A percentile compares a stretch with the other conserved stretches of the same genome.
These are phyloP conservation scores for Vitis hybrid DNA, from an alignment of 177 flowering plant species.

Conservation along the genomic window DNA sequence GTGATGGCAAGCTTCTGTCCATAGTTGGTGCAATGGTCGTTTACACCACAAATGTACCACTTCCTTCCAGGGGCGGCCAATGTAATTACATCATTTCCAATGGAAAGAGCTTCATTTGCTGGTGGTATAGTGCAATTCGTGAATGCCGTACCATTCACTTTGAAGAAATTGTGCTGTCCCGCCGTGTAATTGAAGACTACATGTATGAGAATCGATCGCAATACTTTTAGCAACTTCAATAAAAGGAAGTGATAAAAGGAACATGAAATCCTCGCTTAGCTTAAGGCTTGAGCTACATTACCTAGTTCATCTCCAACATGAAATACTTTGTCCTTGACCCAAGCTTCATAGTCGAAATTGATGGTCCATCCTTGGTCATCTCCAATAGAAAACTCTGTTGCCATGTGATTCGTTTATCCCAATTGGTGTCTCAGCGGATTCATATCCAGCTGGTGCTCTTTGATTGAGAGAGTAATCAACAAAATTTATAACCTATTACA, in stretches of 20 bases:
- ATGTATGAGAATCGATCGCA: no score
- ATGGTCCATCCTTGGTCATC: slow-evolving; percentile 62
- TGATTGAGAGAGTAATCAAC: no score
- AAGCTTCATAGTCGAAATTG: slow-evolving; percentile 1
- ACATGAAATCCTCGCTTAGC: no score
- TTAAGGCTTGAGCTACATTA: neutral
- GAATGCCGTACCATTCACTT: slow-evolving; percentile 24
- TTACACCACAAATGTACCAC: slow-evolving; percentile 33
- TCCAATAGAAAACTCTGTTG: slow-evolving; percentile 17
- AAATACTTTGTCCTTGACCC: slow-evolving; percentile 12
- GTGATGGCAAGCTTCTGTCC: slow-evolving; percentile 14
- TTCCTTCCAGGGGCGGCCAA: slow-evolving; percentile 18
- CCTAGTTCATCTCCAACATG: slow-evolving; percentile 15
- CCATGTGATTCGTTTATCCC: no score
- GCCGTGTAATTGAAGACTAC: slow-evolving; percentile 21
- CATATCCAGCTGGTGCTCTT: no score
- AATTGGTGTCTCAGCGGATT: no score
- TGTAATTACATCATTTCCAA: slow-evolving; percentile 18
- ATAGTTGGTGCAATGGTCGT: slow-evolving; percentile 13
- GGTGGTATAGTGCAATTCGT: slow-evolving; percentile 13
- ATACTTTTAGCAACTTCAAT: no score
- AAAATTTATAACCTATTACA: no score
- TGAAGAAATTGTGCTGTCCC: slow-evolving; percentile 26
- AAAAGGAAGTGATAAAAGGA: no score
- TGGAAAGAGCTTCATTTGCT: slow-evolving; percentile 2